Conservation (phyloP, 257 asterid genomes). For the Ocimum tenuiflorum region DNA sequence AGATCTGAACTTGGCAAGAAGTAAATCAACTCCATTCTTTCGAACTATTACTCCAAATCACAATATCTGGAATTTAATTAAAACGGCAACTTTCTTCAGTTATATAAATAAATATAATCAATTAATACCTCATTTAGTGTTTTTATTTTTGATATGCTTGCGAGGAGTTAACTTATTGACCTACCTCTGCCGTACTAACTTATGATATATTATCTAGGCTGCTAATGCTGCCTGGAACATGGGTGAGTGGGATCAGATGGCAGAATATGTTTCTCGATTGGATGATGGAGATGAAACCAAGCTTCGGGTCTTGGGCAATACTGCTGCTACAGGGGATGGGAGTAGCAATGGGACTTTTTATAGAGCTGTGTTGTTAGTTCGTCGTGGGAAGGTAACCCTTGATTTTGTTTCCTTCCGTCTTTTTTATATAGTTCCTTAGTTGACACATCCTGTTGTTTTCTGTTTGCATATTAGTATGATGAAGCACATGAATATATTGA, state of each 20-base stretch:
- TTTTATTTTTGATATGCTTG: neutral
- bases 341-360: slow-evolving; percentile 90
- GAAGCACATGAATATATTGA: slow-evolving; percentile 95
- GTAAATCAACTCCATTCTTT: slow-evolving; percentile 11
- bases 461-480: slow-evolving; percentile 51
- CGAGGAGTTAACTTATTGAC: neutral
- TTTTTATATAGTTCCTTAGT: slow-evolving; percentile 6
- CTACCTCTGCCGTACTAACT: slow-evolving; percentile 7
- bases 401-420: neutral
- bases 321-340: slow-evolving; percentile 91
- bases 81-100: neutral
- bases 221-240: slow-evolving; percentile 99
- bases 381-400: slow-evolving; percentile 69
- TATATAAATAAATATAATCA: neutral
- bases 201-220: slow-evolving; percentile 53
- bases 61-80: neutral
- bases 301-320: slow-evolving; percentile 83
- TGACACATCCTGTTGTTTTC: slow-evolving; percentile 15
- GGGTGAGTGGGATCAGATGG: slow-evolving; percentile 99
- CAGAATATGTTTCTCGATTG: slow-evolving; percentile 88
- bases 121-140: neutral
- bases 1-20: neutral
- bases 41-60: neutral
- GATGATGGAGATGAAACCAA: slow-evolving; percentile 98
- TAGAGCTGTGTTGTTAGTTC: slow-evolving; percentile 89